Evolutionary conservation across 1,284 basidiomycete genomes (phyloP).

Genomic region (Paramarasmius palmivorus): DNA sequence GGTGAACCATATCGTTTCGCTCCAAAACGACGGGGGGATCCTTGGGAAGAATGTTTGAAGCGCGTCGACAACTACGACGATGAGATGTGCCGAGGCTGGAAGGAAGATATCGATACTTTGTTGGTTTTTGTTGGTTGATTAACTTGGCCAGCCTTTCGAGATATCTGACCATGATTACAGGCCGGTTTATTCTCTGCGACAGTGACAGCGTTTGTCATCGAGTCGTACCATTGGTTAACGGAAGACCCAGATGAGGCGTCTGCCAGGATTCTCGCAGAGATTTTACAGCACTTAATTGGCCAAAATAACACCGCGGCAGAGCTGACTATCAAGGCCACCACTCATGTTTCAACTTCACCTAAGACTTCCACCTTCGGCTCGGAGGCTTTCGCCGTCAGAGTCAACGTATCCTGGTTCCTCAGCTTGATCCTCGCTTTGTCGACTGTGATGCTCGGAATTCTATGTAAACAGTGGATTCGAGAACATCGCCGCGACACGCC

Average conservation of each 20-base stretch:
- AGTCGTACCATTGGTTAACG: slow-evolving; percentile 23
- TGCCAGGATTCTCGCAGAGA: slow-evolving; percentile 9
- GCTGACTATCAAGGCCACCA: not conserved
- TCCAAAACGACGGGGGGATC: slow-evolving; percentile 5
- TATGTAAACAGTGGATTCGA: slow-evolving; percentile 24
- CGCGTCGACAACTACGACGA: slow-evolving; percentile 15
- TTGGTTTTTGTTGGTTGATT: slow-evolving; percentile 20
- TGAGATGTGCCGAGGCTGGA: slow-evolving; percentile 19
- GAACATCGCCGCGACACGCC: slow-evolving; percentile 18
- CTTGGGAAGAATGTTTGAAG: slow-evolving; percentile 14
- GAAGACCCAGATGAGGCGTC: slow-evolving; percentile 14
- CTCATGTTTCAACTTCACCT: not conserved
- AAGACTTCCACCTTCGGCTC: not conserved
- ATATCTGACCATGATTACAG: slow-evolving; percentile 5
- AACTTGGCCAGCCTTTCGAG: not conserved
- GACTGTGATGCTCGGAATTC: slow-evolving; percentile 22
- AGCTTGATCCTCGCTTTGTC: slow-evolving; percentile 21
- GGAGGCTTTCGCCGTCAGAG: slow-evolving; percentile 9
- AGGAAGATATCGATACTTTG: slow-evolving; percentile 21
- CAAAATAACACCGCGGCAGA: not conserved
- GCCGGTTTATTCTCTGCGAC: slow-evolving; percentile 23
- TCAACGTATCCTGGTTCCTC: slow-evolving; percentile 23
- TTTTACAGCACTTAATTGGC: slow-evolving; percentile 1
- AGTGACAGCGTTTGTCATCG: slow-evolving; percentile 21
- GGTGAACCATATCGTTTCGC: slow-evolving; percentile 7